Evolutionary conservation across 805 yeast genomes (phyloP).

Genomic region (Komagataella populi): DNA sequence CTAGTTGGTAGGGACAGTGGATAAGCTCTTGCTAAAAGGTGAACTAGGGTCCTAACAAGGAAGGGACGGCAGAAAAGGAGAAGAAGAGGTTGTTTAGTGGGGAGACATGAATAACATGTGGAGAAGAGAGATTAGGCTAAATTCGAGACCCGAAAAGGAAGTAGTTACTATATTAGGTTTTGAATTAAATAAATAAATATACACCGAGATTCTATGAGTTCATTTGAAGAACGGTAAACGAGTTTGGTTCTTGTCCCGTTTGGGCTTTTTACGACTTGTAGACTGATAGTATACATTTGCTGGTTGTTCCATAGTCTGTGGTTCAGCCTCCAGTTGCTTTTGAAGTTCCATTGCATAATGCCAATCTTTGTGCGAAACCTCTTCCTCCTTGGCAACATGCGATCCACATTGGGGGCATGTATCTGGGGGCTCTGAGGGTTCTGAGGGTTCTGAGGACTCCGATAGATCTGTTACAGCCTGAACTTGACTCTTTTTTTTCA

Average conservation of each 20-base stretch:
- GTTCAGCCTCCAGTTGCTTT: neutral
- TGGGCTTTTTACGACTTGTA: neutral
- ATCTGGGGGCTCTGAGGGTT: neutral
- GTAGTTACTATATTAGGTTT: neutral
- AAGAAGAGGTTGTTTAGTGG: neutral
- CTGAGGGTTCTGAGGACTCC: neutral
- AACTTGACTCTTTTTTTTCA: neutral
- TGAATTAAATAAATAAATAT: too few relatives aligned
- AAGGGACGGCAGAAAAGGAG: neutral
- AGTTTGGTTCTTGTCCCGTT: neutral
- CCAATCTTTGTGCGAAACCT: slow-evolving; percentile 14
- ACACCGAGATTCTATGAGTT: neutral
- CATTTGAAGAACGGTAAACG: neutral
- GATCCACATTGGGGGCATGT: slow-evolving; percentile 1
- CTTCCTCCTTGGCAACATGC: slow-evolving; percentile 1
- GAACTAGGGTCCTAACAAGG: neutral
- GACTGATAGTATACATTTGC: neutral
- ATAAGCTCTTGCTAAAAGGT: neutral
- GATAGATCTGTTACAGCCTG: neutral
- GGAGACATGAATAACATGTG: neutral
- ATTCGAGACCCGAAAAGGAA: neutral
- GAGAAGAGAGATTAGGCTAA: neutral
- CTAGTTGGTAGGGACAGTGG: neutral
- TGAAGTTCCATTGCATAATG: slow-evolving; percentile 11
- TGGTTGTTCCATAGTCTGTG: neutral